A percentile compares a stretch with the other conserved stretches of the same genome.
These are phyloP conservation scores for Pholiota adiposa DNA, from an alignment of 1,284 basidiomycete species.

Conservation along the genomic window DNA sequence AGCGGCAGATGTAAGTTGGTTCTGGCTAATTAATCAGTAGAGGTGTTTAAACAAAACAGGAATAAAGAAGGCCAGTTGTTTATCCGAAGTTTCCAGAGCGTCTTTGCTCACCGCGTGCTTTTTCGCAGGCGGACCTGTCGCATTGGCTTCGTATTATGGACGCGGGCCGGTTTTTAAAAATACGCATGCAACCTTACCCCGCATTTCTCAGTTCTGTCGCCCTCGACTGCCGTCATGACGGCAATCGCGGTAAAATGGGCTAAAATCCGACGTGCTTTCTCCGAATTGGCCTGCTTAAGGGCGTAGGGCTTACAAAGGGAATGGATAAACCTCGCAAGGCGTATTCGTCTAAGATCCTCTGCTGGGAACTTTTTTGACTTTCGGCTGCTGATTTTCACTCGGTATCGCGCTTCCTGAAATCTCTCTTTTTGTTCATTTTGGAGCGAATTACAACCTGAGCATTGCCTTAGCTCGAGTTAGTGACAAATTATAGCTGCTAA, in stretches of 20 bases:
- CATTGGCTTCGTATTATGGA: not conserved
- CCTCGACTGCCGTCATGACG: conserved; percentile 10
- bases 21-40: not conserved
- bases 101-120: not conserved
- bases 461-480: no score
- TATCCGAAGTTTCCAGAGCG: not conserved
- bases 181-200: conserved; percentile 15
- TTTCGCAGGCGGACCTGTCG: not conserved
- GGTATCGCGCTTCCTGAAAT: no score
- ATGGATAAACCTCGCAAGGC: conserved; percentile 18
- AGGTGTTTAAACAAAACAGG: not conserved
- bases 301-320: conserved; percentile 4
- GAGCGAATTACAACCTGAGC: no score
- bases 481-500: no score
- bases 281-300: conserved; percentile 12
- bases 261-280: conserved; percentile 19
- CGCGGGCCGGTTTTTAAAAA: not conserved
- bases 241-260: conserved; percentile 16
- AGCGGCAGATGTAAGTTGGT: not conserved
- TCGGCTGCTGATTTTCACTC: no score
- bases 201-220: conserved; percentile 15
- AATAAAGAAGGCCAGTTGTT: not conserved
- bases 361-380: not conserved
- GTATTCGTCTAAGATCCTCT: no score
- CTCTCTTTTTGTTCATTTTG: no score